Conservation (phyloP, 805 yeast species). For the Clavispora asparagi region DNA sequence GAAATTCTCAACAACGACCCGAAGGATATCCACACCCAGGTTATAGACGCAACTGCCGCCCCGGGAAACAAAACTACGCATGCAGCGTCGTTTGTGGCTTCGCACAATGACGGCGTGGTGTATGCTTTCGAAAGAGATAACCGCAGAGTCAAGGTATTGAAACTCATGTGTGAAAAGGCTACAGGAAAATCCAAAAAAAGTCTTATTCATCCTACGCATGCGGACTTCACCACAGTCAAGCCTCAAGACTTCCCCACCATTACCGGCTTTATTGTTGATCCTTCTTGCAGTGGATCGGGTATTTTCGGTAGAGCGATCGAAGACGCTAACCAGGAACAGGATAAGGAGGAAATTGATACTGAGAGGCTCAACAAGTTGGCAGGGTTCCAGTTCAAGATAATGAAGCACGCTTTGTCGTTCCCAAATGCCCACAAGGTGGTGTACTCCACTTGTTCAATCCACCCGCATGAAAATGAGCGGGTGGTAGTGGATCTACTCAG, state of each 20-base stretch:
- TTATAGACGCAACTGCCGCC: constrained; percentile 95
- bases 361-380: constrained; percentile 69
- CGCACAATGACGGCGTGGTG: constrained; percentile 36
- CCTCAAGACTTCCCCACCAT: constrained; percentile 60
- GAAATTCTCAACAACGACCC: constrained; percentile 60
- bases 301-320: constrained; percentile 84
- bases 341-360: constrained; percentile 35
- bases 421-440: constrained; percentile 76
- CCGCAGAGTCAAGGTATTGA: constrained; percentile 62
- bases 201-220: constrained; percentile 46
- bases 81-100: constrained; percentile 60
- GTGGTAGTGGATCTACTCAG: constrained; percentile 76
- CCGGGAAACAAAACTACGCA: constrained; percentile 99
- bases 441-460: constrained; percentile 93
- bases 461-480: constrained; percentile 88
- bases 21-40: constrained; percentile 44
- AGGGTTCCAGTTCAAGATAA: constrained; percentile 81
- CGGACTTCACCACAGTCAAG: constrained; percentile 60
- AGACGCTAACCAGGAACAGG: constrained; percentile 42
- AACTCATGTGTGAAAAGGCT: constrained; percentile 76
- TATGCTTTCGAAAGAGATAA: constrained; percentile 86
- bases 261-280: constrained; percentile 86
- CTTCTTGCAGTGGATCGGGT: constrained; percentile 97
- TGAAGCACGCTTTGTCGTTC: constrained; percentile 81
- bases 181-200: constrained; percentile 22